phyloP scores from a whole-genome alignment of 352 stramenopile genomes.

The Pythium dissimile region DNA sequence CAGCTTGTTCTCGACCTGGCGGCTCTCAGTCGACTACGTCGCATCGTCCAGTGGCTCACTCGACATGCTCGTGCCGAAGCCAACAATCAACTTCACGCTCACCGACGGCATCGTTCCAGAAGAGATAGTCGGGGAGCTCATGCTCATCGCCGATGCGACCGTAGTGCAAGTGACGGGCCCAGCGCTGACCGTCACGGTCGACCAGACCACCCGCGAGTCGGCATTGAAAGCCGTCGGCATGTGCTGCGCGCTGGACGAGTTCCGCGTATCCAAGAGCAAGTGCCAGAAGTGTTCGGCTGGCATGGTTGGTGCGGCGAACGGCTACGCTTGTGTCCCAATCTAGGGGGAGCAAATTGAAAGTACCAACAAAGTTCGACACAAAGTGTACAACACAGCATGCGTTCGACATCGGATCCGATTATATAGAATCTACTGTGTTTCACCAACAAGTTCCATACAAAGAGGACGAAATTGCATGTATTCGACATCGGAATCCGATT shows the following conservation, averaged over 20 bases:
- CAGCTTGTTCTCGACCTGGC: slow-evolving; percentile 9
- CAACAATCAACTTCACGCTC: neutral
- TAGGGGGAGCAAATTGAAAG: too few relatives aligned
- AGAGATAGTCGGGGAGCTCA: neutral
- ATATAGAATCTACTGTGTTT: too few relatives aligned
- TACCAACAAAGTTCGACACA: too few relatives aligned
- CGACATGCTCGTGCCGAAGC: slow-evolving; percentile 5
- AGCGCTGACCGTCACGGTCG: neutral
- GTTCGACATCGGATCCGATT: too few relatives aligned
- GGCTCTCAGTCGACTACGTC: neutral
- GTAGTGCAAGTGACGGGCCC: neutral
- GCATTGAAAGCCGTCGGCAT: neutral
- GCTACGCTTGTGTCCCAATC: slow-evolving; percentile 7
- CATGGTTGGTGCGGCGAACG: neutral
- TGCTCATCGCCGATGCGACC: neutral
- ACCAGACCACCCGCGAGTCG: neutral
- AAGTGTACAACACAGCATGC: too few relatives aligned
- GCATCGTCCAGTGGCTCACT: neutral
- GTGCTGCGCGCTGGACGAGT: slow-evolving; percentile 10
- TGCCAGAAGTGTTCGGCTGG: slow-evolving; percentile 9
- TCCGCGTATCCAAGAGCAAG: slow-evolving; percentile 3
- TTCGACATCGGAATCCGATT: too few relatives aligned
- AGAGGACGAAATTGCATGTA: too few relatives aligned
- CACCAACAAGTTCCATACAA: too few relatives aligned
- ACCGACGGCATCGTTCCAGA: neutral